phyloP scores from a whole-genome alignment of 2,329 filamentous ascomycete species.

The Aaosphaeria pasadenensis region DNA sequence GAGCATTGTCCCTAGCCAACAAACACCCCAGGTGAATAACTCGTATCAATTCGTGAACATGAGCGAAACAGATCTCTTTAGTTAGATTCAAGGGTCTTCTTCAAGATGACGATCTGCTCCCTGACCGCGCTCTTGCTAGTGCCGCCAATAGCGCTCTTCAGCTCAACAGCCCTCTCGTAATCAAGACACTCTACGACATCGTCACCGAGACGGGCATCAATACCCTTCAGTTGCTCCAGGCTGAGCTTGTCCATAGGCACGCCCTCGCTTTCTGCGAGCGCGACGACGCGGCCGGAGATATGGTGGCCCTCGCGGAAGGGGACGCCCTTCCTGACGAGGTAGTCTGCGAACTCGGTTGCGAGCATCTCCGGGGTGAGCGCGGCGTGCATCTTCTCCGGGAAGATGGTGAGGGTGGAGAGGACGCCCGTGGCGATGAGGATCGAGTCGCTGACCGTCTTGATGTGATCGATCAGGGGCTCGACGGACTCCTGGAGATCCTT shows the following conservation, averaged over 20 bases:
- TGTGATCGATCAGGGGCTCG: slow-evolving; percentile 79
- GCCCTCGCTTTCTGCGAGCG: slow-evolving; percentile 64
- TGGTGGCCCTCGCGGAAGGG: slow-evolving; percentile 81
- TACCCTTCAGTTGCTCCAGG: slow-evolving; percentile 62
- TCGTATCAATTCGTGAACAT: neutral
- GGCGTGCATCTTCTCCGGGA: slow-evolving; percentile 73
- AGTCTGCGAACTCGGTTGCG: slow-evolving; percentile 67
- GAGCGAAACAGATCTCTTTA: neutral
- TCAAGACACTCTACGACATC: slow-evolving; percentile 72
- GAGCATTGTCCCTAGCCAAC: too few relatives aligned
- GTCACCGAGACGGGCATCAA: slow-evolving; percentile 67
- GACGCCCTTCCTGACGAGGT: slow-evolving; percentile 63
- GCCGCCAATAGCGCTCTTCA: slow-evolving; percentile 71
- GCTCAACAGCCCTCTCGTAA: slow-evolving; percentile 80
- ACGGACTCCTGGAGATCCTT: slow-evolving; percentile 89
- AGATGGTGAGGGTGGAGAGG: slow-evolving; percentile 67
- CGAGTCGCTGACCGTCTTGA: slow-evolving; percentile 78
- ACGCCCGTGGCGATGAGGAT: slow-evolving; percentile 81
- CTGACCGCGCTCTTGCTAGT: slow-evolving; percentile 68
- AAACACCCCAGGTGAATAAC: neutral
- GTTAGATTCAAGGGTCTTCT: slow-evolving; percentile 36
- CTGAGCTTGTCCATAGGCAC: slow-evolving; percentile 69
- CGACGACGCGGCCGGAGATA: slow-evolving; percentile 70
- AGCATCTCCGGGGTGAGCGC: slow-evolving; percentile 82
- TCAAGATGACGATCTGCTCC: slow-evolving; percentile 60